Conservation (phyloP, 306 rosid species). For the Glycine tomentella region DNA sequence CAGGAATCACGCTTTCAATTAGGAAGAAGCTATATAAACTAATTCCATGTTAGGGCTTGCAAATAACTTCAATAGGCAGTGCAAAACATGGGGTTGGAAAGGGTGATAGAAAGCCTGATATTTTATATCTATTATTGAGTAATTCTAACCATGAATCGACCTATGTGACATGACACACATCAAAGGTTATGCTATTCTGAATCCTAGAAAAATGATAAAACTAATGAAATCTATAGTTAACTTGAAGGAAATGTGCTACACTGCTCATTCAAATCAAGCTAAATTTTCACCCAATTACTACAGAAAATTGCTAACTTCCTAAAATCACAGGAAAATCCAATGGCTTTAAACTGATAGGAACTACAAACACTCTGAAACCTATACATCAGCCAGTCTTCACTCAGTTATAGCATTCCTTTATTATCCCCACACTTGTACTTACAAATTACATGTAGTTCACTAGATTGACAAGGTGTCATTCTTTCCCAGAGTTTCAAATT, state of each 20-base stretch:
- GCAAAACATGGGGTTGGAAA: not conserved
- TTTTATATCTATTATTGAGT: not conserved
- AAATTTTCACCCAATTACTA: not conserved
- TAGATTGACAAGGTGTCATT: not conserved
- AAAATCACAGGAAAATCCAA: constrained; percentile 19
- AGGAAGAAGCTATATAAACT: not conserved
- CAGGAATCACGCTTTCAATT: not conserved
- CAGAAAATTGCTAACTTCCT: not conserved
- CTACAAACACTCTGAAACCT: constrained; percentile 50
- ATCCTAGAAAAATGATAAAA: not conserved
- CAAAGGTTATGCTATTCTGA: not conserved
- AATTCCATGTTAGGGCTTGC: not conserved
- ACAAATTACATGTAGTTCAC: not conserved
- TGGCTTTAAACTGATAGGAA: constrained; percentile 47
- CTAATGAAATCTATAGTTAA: not conserved
- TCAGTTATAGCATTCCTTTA: too few relatives aligned
- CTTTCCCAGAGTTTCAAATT: not conserved
- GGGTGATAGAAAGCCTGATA: not conserved
- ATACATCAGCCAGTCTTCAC: not conserved
- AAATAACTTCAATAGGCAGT: not conserved
- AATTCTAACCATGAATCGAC: not conserved
- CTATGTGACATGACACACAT: not conserved
- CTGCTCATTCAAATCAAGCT: not conserved
- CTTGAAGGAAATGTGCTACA: not conserved
- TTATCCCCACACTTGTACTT: not conserved